These are phyloP conservation scores for Phytophthora syringae DNA, from an alignment of 352 stramenopile species.

Conservation along the genomic window DNA sequence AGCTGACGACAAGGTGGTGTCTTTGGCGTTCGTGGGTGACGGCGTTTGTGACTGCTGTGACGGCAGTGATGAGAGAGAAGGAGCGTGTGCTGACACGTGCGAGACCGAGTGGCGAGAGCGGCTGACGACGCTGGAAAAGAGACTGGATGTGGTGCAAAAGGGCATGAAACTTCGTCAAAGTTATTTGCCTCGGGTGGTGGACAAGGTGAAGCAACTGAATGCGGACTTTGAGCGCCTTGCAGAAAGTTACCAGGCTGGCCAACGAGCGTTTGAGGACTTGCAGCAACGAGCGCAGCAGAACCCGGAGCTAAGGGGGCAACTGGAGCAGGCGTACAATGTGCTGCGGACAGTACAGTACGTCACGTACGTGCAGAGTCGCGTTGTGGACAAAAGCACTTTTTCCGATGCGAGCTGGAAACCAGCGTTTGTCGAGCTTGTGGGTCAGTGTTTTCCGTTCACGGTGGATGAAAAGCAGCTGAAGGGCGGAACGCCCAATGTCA, in stretches of 20 bases:
- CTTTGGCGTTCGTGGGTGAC: slow-evolving; percentile 84
- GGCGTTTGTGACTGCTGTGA: slow-evolving; percentile 99
- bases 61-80: slow-evolving; percentile 90
- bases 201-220: slow-evolving; percentile 35
- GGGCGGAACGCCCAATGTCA: slow-evolving; percentile 76
- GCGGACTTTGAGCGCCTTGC: slow-evolving; percentile 39
- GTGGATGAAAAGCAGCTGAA: slow-evolving; percentile 80
- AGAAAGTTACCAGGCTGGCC: slow-evolving; percentile 27
- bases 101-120: slow-evolving; percentile 19
- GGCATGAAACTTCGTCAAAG: slow-evolving; percentile 27
- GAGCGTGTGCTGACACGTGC: slow-evolving; percentile 57
- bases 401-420: slow-evolving; percentile 43
- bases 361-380: slow-evolving; percentile 56
- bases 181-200: slow-evolving; percentile 33
- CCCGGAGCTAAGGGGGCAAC: slow-evolving; percentile 38
- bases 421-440: slow-evolving; percentile 64
- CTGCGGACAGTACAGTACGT: slow-evolving; percentile 55
- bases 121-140: slow-evolving; percentile 26
- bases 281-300: slow-evolving; percentile 31
- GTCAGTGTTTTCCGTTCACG: slow-evolving; percentile 68
- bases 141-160: slow-evolving; percentile 30
- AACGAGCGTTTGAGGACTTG: slow-evolving; percentile 37
- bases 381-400: slow-evolving; percentile 58
- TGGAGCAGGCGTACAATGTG: slow-evolving; percentile 59
- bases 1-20: slow-evolving; percentile 39